Evolutionary conservation across 768 basidiomycete species (phyloP), one percentile per base, ranked within the genome.

Genomic region (Tylopilus subfusipes): DNA sequence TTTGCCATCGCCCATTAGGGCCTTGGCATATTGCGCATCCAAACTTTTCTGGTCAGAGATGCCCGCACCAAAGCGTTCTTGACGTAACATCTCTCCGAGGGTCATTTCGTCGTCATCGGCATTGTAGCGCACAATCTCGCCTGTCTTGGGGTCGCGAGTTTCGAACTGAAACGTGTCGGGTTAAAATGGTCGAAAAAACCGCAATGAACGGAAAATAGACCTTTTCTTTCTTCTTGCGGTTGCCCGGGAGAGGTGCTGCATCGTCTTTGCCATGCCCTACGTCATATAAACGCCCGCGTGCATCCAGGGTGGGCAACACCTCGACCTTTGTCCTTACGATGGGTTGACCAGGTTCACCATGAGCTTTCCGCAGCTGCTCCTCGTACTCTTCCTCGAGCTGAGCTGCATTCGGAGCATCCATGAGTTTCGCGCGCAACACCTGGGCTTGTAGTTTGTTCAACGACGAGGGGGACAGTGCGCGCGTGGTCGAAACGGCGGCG

Each of bases 401-500:
- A 21, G 79, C 81, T 9, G 93, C 90, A 63, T 93, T 81, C 2
- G 88, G 78, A n/a, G 83, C 78, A 30, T 82, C 84, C 80, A 90
- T 88, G 30, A 99, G 78, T 68, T 89, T 95, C 5, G 97, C 95
- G 33, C 92, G 85, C 10, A 99, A 75, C 2, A 97, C 94, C 61
- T 87, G 87, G 4, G 96, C 96, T 70, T 99, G 96, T 2, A 99
- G 72, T 65, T 85, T 89, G 69, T 99, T 98, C 43, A 98, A 74
- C 16, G 88, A 90, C 2, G 87, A 86, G 3, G 86, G 85, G 0
- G 88, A 88, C 52, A 90, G 64, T 1, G 78, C 78, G 5, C 85
- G 77, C 12, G 54, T 64, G 24, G 67, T 74, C 10, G 73, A 62
- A 50, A 62, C 55, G 13, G 63, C 55, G 22, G 68, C 62, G 21